Percentiles rank a stretch among this genome's conserved stretches.
Evolutionary conservation across 306 rosid genomes (phyloP).

Genomic region (Carpinus viminea): DNA sequence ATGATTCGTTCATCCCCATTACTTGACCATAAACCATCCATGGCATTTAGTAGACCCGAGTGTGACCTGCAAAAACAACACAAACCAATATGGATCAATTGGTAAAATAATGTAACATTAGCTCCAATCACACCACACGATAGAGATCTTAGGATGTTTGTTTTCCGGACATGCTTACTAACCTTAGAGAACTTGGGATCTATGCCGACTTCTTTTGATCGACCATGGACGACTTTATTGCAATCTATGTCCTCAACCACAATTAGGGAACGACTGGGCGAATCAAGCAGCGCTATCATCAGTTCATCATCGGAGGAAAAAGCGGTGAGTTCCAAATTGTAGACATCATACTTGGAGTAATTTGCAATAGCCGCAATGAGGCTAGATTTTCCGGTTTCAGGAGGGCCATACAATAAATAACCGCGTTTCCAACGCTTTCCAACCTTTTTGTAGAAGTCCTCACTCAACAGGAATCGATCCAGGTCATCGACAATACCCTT

Average conservation of each 20-base stretch:
- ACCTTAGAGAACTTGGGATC: too few relatives aligned
- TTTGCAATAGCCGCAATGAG: constrained; percentile 43
- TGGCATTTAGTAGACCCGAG: constrained; percentile 37
- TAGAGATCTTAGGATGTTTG: too few relatives aligned
- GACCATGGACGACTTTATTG: constrained; percentile 27
- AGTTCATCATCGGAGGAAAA: constrained; percentile 22
- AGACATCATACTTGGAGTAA: constrained; percentile 40
- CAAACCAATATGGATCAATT: too few relatives aligned
- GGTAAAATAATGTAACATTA: too few relatives aligned
- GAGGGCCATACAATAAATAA: constrained; percentile 40
- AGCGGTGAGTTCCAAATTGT: constrained; percentile 39
- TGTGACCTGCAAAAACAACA: not conserved
- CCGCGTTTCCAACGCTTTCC: constrained; percentile 55
- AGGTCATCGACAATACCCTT: constrained; percentile 28
- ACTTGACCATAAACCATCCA: constrained; percentile 53
- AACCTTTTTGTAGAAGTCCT: constrained; percentile 40
- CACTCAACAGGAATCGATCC: constrained; percentile 37
- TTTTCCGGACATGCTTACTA: too few relatives aligned
- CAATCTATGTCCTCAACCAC: constrained; percentile 52
- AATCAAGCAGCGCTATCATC: constrained; percentile 23
- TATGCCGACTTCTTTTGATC: not conserved
- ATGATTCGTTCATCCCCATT: constrained; percentile 53
- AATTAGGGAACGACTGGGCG: constrained; percentile 33
- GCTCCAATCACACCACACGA: too few relatives aligned
- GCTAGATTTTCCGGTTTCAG: constrained; percentile 50